Base-by-base conservation (phyloP, 2,329 filamentous ascomycete species). In the Verticillium dahliae region DNA sequence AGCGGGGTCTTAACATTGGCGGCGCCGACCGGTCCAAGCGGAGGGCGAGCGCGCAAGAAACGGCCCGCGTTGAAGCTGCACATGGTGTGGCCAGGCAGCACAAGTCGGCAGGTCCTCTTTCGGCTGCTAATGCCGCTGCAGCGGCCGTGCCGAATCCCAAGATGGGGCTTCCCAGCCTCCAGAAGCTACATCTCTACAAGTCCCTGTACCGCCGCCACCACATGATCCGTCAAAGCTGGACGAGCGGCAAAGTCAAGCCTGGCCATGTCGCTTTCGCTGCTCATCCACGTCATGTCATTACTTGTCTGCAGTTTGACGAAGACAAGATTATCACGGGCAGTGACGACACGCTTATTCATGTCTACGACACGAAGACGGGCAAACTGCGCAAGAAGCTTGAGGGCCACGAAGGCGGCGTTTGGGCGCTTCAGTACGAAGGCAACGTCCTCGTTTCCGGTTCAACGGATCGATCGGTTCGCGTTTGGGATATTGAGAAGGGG, bases 251-350 rank as follows among this genome's bases (percentile, higher is more conserved):
- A 63, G 84, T 92, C 37, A 90, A 92, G 74, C 95, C 95, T 34
- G 86, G 90, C 56, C 95, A 99, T 69, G 89, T 99, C 62, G 95
- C 95, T 4, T 98, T 99, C 75, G 88, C 92, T n/a, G 95, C 95
- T 5, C 95, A 99, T 71, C 92, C 95, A 63, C 88, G 92, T 38
- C 94, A 98, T 77, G 95, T 99, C 64, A 96, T 99, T 59, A 99
- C 95, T 15, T 99, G 95, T 72, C 82, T 99, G 60, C 93, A 99
- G 73, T 99, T 99, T 69, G 95, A 99, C 71, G 91, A 93, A 57
- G 93, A 99, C 80, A 98, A 98, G 76, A 97, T 99, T 67, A 84
- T 99, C 67, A 99, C 95, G 1, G 95, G 95, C 33, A 98, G 94
- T 71, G 95, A 99, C 72, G 95, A 99, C 72, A 97, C 93, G 4